Evolutionary conservation across 805 yeast genomes (phyloP).

Genomic region (Cephaloascus albidus): DNA sequence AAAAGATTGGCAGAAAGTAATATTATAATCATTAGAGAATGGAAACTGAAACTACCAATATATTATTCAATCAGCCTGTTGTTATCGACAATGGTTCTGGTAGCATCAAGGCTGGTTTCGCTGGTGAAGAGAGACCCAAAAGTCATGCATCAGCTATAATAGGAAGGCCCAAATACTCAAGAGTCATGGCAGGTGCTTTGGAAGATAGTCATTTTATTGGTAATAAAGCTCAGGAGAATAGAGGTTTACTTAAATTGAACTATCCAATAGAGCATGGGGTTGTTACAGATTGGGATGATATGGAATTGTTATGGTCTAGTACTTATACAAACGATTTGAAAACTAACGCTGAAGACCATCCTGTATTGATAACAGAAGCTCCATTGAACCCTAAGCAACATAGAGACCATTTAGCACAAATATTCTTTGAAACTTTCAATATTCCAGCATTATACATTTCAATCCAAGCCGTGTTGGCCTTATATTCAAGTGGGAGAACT

Average conservation of each 20-base stretch:
- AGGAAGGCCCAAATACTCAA: slow-evolving; percentile 79
- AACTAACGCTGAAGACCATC: slow-evolving; percentile 70
- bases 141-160: slow-evolving; percentile 52
- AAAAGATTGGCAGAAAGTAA: no score
- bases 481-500: slow-evolving; percentile 85
- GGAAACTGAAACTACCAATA: not conserved
- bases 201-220: slow-evolving; percentile 72
- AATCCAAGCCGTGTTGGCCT: slow-evolving; percentile 69
- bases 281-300: slow-evolving; percentile 74
- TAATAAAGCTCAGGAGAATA: slow-evolving; percentile 55
- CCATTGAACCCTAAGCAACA: slow-evolving; percentile 67
- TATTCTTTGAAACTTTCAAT: slow-evolving; percentile 63
- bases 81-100: slow-evolving; percentile 67
- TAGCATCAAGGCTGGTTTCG: slow-evolving; percentile 78
- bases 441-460: slow-evolving; percentile 69
- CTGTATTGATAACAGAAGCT: slow-evolving; percentile 80
- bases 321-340: slow-evolving; percentile 50
- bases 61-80: slow-evolving; percentile 26
- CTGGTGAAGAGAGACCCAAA: slow-evolving; percentile 82
- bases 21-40: not conserved
- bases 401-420: slow-evolving; percentile 51
- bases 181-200: slow-evolving; percentile 68
- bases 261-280: slow-evolving; percentile 79
- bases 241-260: slow-evolving; percentile 65
- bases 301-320: slow-evolving; percentile 76